phyloP scores from a whole-genome alignment of 2,329 filamentous ascomycete genomes.

The Escovopsis sp. region DNA sequence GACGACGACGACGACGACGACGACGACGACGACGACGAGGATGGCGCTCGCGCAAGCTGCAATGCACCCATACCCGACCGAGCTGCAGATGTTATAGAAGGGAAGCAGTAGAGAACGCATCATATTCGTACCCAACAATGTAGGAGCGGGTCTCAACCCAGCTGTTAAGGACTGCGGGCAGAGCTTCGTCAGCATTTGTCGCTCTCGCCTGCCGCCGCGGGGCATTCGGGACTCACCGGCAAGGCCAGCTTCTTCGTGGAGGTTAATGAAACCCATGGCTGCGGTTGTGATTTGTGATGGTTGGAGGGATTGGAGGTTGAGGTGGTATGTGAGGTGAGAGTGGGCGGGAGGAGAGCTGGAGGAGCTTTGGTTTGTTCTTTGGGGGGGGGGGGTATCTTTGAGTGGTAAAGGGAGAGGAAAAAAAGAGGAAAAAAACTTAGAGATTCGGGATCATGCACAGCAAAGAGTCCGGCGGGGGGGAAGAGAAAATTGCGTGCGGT shows the following conservation, averaged over 20 bases:
- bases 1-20: not conserved
- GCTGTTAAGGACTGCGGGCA: slow-evolving; percentile 43
- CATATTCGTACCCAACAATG: slow-evolving; percentile 55
- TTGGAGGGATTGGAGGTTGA: too few relatives aligned
- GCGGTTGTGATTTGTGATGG: slow-evolving; percentile 5
- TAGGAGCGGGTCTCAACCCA: slow-evolving; percentile 61
- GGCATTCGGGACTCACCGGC: slow-evolving; percentile 10
- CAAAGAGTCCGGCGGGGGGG: too few relatives aligned
- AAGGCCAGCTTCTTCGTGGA: slow-evolving; percentile 46
- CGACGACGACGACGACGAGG: not conserved
- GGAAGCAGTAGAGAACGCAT: not conserved
- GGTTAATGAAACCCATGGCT: slow-evolving; percentile 49
- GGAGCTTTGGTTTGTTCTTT: not conserved
- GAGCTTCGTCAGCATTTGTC: slow-evolving; percentile 3
- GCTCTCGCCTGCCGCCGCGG: too few relatives aligned
- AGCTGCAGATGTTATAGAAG: too few relatives aligned
- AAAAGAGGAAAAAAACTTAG: slow-evolving; percentile 5
- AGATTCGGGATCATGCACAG: too few relatives aligned
- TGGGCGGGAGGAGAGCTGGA: not conserved
- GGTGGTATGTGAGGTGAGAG: too few relatives aligned
- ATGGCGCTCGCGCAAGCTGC: too few relatives aligned
- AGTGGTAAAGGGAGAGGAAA: too few relatives aligned
- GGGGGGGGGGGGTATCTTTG: slow-evolving; percentile 6
- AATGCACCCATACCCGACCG: too few relatives aligned
- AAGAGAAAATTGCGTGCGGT: too few relatives aligned